Conservation (phyloP, 495 filamentous ascomycete species). For the Letharia columbiana region DNA sequence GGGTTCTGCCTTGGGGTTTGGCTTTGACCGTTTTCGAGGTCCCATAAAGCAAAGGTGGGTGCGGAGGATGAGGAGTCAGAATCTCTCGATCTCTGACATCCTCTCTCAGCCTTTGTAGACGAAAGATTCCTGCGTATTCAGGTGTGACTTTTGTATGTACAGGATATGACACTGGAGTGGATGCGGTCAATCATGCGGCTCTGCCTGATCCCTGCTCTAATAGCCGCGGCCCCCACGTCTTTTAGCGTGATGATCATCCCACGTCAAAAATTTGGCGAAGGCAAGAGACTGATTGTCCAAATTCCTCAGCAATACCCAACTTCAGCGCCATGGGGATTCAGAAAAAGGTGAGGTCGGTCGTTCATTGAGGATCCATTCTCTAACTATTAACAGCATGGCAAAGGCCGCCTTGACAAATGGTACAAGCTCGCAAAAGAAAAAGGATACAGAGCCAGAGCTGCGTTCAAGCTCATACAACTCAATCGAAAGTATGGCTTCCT, state of each 20-base stretch:
- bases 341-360: constrained; percentile 60
- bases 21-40: constrained; percentile 57
- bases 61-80: too few species aligned
- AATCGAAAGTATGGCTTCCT: constrained; percentile 99
- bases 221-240: too few species aligned
- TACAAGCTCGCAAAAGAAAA: constrained; percentile 95
- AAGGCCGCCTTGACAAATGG: constrained; percentile 99
- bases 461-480: constrained; percentile 96
- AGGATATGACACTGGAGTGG: too few species aligned
- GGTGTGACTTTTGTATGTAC: too few species aligned
- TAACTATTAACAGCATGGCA: constrained; percentile 59
- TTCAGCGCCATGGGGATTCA: constrained; percentile 74
- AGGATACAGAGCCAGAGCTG: constrained; percentile 90
- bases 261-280: background rate
- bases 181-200: too few species aligned
- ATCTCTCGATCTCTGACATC: background rate
- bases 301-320: background rate
- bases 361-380: constrained; percentile 19
- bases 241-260: too few species aligned
- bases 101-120: background rate
- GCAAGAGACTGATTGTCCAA: too few species aligned
- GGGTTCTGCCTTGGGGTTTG: constrained; percentile 41
- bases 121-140: too few species aligned
- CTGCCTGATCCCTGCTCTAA: too few species aligned
- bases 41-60: constrained; percentile 32